Base-by-base conservation (phyloP, 2,329 filamentous ascomycete genomes). In the Colletotrichum chlorophyti region DNA sequence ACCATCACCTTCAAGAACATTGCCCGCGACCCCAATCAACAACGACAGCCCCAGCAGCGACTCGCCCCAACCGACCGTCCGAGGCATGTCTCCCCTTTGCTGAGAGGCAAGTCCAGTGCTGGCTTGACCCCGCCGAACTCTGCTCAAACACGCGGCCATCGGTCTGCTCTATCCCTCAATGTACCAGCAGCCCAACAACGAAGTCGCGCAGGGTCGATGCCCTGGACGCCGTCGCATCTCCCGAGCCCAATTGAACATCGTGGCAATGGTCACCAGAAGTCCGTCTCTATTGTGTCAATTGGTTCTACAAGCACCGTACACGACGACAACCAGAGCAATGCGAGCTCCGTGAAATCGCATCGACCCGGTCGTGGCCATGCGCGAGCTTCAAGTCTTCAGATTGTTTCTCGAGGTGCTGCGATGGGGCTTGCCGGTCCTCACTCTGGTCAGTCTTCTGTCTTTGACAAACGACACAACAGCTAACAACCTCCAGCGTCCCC, bases 1-100 rank as follows among this genome's bases (percentile, higher is more conserved):
- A 93, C 89, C 65, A 96, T 99, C 73, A 97, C 91, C 47, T 99
- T 99, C 78, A 94, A 90, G 76, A 99, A 99, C 72, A 83, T 93
- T 63, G 82, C 85, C 37, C 70, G 83, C 46, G 77, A 76, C 34
- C 64, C 73, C 31, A 70, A 64, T 41, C 73, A 75, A 54, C 61
- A 70, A 45, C 70, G 64, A 55, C 63, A 57, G 42, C 61, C 64
- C 24, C 64, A 64, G n/a, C n/a, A n/a, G 42, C 62, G 63, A 47
- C 53, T 68, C 26, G 48, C 61, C 24, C 58, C 58, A 9, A 17
- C 53, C 55, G 29, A 50, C 43, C 47, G 27, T 63, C 68, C 17
- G 54, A 67, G 19, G 68, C 71, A 35, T 65, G 70, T 47, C 19
- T 79, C 79, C 40, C 79, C 81, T 26, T 66, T 82, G 34, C 72